phyloP scores from a whole-genome alignment of 306 rosid genomes.

The Gillenia trifoliata region DNA sequence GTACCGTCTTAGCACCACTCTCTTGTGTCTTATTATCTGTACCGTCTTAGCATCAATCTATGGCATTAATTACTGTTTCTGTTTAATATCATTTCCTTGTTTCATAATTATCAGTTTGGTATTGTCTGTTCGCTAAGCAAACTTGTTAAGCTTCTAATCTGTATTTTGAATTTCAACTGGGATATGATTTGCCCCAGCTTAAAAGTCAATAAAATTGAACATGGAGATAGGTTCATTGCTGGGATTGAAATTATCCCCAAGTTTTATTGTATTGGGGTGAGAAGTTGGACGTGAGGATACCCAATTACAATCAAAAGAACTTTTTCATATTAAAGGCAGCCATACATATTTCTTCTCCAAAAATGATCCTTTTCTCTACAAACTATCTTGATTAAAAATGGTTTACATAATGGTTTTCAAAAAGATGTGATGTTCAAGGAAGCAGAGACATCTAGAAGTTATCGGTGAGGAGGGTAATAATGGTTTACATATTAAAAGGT shows the following conservation, averaged over 20 bases:
- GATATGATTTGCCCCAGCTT: not conserved
- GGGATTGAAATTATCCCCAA: not conserved
- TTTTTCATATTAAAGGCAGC: not conserved
- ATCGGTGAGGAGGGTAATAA: too few relatives aligned
- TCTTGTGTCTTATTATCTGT: not conserved
- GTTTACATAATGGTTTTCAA: too few relatives aligned
- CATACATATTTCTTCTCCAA: not conserved
- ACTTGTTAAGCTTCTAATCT: not conserved
- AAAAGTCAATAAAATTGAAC: not conserved
- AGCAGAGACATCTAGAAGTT: too few relatives aligned
- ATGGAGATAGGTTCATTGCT: not conserved
- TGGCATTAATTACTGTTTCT: conserved; percentile 6
- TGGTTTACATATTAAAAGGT: too few relatives aligned
- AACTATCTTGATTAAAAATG: not conserved
- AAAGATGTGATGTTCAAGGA: too few relatives aligned
- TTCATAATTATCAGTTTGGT: too few relatives aligned
- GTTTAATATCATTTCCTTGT: not conserved
- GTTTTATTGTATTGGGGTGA: not conserved
- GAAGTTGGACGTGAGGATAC: not conserved
- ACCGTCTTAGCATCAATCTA: not conserved
- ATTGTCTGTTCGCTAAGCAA: not conserved
- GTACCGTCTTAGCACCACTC: not conserved
- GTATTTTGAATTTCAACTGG: not conserved
- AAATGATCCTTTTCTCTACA: not conserved
- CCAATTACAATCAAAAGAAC: not conserved